Base-by-base conservation (phyloP, 331 rosid species). In the Cydonia oblonga region DNA sequence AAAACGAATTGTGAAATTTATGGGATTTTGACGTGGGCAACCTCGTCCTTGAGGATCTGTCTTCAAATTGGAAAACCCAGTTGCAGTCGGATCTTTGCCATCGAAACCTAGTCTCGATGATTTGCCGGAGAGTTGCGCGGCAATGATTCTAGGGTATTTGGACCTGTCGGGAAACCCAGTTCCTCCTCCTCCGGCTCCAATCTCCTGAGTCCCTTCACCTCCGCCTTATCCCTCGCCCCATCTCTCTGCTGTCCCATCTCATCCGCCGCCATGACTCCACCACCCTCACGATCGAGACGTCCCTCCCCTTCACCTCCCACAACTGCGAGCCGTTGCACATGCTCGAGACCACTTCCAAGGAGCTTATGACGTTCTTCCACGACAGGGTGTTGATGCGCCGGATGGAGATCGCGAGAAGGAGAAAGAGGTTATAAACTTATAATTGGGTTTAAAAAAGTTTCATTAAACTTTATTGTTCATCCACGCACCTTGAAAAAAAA, bases 321-420 rank as follows among this genome's bases (percentile, higher is more conserved):
- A 82, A 80, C 4, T 83, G 87, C 79, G 88, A 84, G 0, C 97
- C 98, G 4, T 81, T 97, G 8, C 93, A 95, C 79, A 35, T 91
- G 66, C 87, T 90, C 26, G 74, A 86, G 4, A 90, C 98, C 56
- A n/a, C 72, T 13, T 76, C 97, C n/a, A 38, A 77, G 18, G 95
- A 93, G 82, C 95, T 93, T 20, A 66, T 90, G 62, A 13, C 81
- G 11, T 89, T 89, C 87, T 93, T 87, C 87, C 93, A 79, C 59
- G 33, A 79, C 77, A 89, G 90, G 96, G 90, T 95, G 9, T 1
- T 64, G 56, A 93, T 93, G 97, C 95, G 97, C 0, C 90, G 98
- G 1, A 89, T 90, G 96, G 98, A 93, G 86, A 90, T 93, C 66
- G 87, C 98, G 9, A 26, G 28, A 26, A 35, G 40, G 40, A 35